A percentile compares a stretch with the other conserved stretches of the same genome.
These are phyloP conservation scores for Moesziomyces globuligerus DNA, from an alignment of 1,284 basidiomycete species.

Conservation along the genomic window DNA sequence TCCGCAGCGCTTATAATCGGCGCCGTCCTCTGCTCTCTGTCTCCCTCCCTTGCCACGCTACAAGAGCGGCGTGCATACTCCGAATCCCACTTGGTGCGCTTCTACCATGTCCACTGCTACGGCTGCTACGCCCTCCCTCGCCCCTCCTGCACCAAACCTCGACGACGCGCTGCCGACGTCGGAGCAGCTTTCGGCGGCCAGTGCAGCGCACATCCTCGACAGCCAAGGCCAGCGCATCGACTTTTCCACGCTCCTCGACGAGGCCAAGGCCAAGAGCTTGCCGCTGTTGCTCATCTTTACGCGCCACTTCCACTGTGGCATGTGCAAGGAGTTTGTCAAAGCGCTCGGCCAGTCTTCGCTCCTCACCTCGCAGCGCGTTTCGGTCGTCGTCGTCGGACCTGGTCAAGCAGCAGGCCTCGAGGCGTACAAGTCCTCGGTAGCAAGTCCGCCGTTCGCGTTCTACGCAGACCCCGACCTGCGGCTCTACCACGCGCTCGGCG, in stretches of 20 bases:
- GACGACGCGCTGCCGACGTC: constrained; percentile 30
- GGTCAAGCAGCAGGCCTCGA: constrained; percentile 23
- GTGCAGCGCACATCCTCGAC: constrained; percentile 20
- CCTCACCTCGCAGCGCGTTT: constrained; percentile 13
- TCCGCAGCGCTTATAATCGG: constrained; percentile 12
- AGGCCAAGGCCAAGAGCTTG: constrained; percentile 3
- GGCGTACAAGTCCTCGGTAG: constrained; percentile 15
- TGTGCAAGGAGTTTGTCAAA: constrained; percentile 39
- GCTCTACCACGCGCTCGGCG: constrained; percentile 42
- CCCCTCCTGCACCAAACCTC: no score
- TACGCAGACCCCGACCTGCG: constrained; percentile 34
- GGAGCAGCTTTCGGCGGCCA: constrained; percentile 27
- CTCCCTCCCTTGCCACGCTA: no score
- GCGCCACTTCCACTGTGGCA: constrained; percentile 53
- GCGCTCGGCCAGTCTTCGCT: constrained; percentile 17
- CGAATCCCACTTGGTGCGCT: no score
- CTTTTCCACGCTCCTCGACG: constrained; percentile 18
- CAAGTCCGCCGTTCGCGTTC: constrained; percentile 25
- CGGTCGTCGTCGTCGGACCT: constrained; percentile 38
- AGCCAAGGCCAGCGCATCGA: constrained; percentile 5
- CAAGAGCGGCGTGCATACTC: no score
- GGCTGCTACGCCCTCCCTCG: no score
- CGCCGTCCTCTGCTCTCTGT: no score
- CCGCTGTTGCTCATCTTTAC: constrained; percentile 38
- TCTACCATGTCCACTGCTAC: constrained; percentile 19